phyloP scores from a whole-genome alignment of 192 early-diverging fungal genomes.

The Spizellomyces punctatus region DNA sequence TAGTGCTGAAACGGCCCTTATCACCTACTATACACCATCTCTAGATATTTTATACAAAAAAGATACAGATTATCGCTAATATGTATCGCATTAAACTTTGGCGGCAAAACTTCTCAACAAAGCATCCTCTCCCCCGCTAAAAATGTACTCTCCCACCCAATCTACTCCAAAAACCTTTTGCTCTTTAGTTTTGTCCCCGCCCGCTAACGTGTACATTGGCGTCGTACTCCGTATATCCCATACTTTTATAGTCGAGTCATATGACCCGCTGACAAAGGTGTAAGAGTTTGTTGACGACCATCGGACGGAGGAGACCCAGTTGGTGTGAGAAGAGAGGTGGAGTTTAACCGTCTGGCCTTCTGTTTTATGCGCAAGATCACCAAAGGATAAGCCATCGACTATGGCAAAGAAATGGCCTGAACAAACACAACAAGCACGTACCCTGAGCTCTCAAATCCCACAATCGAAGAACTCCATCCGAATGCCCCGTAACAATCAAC shows the following conservation, averaged over 20 bases:
- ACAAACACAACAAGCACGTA: constrained; percentile 19
- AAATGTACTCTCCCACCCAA: constrained; percentile 67
- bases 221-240: constrained; percentile 94
- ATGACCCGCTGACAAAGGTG: constrained; percentile 80
- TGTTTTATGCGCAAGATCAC: constrained; percentile 20
- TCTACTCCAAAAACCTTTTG: constrained; percentile 75
- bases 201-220: constrained; percentile 75
- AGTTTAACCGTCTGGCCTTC: constrained; percentile 79
- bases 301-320: constrained; percentile 81
- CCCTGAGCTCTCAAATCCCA: constrained; percentile 88
- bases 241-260: constrained; percentile 84
- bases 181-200: constrained; percentile 36
- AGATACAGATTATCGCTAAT: background rate
- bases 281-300: constrained; percentile 80
- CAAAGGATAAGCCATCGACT: background rate
- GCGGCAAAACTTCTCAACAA: constrained; percentile 48
- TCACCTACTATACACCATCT: too few relatives aligned
- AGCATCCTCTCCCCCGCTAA: constrained; percentile 77
- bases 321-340: constrained; percentile 74
- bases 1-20: too few relatives aligned
- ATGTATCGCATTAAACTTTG: background rate
- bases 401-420: background rate
- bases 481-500: constrained; percentile 86
- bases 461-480: constrained; percentile 78
- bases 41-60: too few relatives aligned